Evolutionary conservation across 495 filamentous ascomycete genomes (phyloP), one percentile per base, ranked within the genome.

Genomic region (Xylaria nigripes): DNA sequence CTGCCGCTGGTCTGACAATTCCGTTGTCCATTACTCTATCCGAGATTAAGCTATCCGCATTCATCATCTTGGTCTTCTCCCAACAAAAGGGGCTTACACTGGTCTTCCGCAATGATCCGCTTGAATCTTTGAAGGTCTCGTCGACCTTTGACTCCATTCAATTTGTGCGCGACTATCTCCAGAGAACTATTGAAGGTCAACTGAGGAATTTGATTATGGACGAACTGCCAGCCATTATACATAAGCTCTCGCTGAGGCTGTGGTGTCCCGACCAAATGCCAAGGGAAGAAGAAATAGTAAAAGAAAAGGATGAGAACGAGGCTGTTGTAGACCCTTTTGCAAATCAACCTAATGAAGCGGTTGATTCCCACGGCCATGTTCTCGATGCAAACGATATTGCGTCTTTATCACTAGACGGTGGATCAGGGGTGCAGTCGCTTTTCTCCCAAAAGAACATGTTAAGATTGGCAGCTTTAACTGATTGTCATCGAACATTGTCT

Each of bases 141-240:
- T 95, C 90, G 53, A 98, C 93, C 23, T 98, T 97, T 68, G 93
- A 98, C 72, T 95, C 93, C 10, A 98, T 98, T 61, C 92, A 92
- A 9, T 98, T 97, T 61, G 92, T 98, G 50, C 84, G 92, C 51
- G 92, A 97, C 65, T 98, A 96, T 69, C 76, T 98, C 44, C 93
- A 98, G 64, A 90, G 87, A 63, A 94, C 92, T 52, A 98, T 98
- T 62, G 93, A 98, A 70, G 84, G 78, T n/a, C 93, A 97, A 66
- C 72, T 98, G 30, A 81, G 93, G 38, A 86, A 88, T 45, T 65
- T 98, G 61, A 90, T 98, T 67, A 96, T 97, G 89, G 93, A 98
- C 55, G 93, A 98, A 67, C 74, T 98, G 13, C 93, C 93, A 5
- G 89, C 91, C 8, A 96, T 96, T 34, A 93, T 98, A 41, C 93